A percentile compares a stretch with the other conserved stretches of the same genome.
phyloP scores from a whole-genome alignment of 495 filamentous ascomycete genomes.

The Penicillium parvum region DNA sequence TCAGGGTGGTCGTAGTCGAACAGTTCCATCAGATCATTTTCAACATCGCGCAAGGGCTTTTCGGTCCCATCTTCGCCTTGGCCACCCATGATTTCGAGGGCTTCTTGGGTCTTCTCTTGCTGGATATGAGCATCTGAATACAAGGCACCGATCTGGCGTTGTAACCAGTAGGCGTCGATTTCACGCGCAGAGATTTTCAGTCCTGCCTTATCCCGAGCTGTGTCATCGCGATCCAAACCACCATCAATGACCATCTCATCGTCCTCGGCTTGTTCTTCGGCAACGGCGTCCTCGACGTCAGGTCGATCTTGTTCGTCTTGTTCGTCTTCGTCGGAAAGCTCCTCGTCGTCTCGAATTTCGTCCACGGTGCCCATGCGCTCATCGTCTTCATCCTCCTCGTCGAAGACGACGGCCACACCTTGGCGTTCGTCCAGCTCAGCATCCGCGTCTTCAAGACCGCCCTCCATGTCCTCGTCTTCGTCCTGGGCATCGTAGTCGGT shows the following conservation, averaged over 20 bases:
- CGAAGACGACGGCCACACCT: slow-evolving; percentile 96
- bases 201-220: slow-evolving; percentile 48
- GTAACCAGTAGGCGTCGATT: slow-evolving; percentile 97
- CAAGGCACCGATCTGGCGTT: slow-evolving; percentile 81
- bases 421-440: slow-evolving; percentile 87
- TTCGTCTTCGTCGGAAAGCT: slow-evolving; percentile 63
- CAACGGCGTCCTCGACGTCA: slow-evolving; percentile 49
- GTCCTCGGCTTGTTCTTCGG: slow-evolving; percentile 41
- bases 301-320: slow-evolving; percentile 46
- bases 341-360: slow-evolving; percentile 74
- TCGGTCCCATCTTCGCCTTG: slow-evolving; percentile 75
- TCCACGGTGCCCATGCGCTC: slow-evolving; percentile 67
- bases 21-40: slow-evolving; percentile 97
- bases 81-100: slow-evolving; percentile 74
- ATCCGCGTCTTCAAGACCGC: slow-evolving; percentile 55
- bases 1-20: slow-evolving; percentile 97
- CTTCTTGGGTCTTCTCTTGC: slow-evolving; percentile 79
- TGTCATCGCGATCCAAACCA: slow-evolving; percentile 36
- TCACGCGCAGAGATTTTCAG: slow-evolving; percentile 68
- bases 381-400: slow-evolving; percentile 89
- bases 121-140: slow-evolving; percentile 88
- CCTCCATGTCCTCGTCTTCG: slow-evolving; percentile 86
- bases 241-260: slow-evolving; percentile 83
- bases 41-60: slow-evolving; percentile 80
- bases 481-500: slow-evolving; percentile 98